These are phyloP conservation scores for Phaeosphaeriaceae sp. DNA, from an alignment of 2,329 filamentous ascomycete genomes.

Conservation along the genomic window DNA sequence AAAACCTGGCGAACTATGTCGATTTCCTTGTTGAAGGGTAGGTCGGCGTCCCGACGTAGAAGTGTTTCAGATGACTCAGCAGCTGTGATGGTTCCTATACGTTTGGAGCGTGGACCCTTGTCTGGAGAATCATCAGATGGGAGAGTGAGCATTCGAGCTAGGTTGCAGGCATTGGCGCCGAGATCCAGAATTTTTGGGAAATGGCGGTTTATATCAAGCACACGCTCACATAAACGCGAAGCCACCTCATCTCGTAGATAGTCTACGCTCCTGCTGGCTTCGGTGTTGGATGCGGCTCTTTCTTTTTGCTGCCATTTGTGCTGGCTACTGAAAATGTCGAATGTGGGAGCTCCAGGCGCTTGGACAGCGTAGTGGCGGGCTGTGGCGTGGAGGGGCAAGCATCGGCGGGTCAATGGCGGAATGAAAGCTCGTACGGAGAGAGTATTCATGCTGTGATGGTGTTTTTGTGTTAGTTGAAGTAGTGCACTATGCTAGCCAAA, in stretches of 20 bases:
- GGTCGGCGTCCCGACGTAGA: constrained; percentile 78
- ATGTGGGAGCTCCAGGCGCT: constrained; percentile 74
- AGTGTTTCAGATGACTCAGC: constrained; percentile 80
- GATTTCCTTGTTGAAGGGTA: constrained; percentile 76
- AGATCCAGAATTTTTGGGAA: constrained; percentile 88
- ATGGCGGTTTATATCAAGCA: constrained; percentile 87
- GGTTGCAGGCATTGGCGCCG: constrained; percentile 94
- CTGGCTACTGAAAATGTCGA: constrained; percentile 89
- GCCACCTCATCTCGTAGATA: constrained; percentile 71
- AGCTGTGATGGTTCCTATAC: constrained; percentile 77
- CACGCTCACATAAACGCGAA: constrained; percentile 9
- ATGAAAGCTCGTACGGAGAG: constrained; percentile 46
- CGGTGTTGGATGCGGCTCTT: constrained; percentile 73
- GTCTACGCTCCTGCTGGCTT: constrained; percentile 79
- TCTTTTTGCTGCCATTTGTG: constrained; percentile 93
- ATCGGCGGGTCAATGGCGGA: constrained; percentile 37
- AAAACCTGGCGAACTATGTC: constrained; percentile 77
- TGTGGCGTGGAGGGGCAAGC: constrained; percentile 27
- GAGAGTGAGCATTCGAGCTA: constrained; percentile 77
- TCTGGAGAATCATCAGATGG: constrained; percentile 65
- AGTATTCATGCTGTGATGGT: constrained; percentile 32
- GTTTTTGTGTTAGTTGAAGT: background rate
- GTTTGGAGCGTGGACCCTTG: constrained; percentile 71
- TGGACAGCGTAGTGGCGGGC: constrained; percentile 74
- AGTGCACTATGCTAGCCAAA: background rate